Percentiles rank a stretch among this genome's conserved stretches.
These are phyloP conservation scores for Smithsoniella earleae DNA, from an alignment of 163 green algal genomes.

Conservation along the genomic window DNA sequence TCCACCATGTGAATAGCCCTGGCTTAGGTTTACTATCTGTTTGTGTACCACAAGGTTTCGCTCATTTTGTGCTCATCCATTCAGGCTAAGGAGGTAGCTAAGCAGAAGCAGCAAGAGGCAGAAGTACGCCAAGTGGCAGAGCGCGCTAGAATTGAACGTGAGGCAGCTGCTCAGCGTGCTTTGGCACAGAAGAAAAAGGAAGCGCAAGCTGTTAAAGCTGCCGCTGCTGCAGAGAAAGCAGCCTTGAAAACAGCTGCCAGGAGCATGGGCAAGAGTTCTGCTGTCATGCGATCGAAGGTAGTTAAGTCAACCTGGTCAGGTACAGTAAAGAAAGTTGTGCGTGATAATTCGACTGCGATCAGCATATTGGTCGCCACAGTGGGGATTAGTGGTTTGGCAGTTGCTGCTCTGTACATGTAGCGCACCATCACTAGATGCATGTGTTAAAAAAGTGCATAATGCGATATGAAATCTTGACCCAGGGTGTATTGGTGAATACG, in stretches of 20 bases:
- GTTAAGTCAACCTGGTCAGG: background rate
- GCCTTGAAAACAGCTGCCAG: background rate
- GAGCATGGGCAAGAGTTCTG: too few species aligned
- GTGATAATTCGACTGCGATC: too few species aligned
- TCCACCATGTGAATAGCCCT: background rate
- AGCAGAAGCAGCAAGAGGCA: background rate
- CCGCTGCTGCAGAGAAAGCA: background rate
- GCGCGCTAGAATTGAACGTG: background rate
- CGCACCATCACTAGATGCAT: background rate
- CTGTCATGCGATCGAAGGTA: too few species aligned
- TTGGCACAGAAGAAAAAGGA: constrained; percentile 22
- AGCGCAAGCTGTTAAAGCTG: background rate
- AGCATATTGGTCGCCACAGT: background rate
- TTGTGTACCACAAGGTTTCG: too few species aligned
- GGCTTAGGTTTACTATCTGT: background rate
- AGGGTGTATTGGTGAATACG: too few species aligned
- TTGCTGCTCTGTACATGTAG: background rate
- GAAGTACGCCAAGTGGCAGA: background rate
- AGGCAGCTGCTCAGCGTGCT: constrained; percentile 11
- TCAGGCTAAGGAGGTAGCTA: constrained; percentile 5
- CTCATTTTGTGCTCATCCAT: too few species aligned
- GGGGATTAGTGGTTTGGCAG: background rate
- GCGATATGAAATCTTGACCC: too few species aligned
- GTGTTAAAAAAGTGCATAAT: too few species aligned
- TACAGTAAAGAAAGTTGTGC: background rate